Evolutionary conservation across 2,329 filamentous ascomycete species (phyloP).

Genomic region (Ophiostoma quercus): DNA sequence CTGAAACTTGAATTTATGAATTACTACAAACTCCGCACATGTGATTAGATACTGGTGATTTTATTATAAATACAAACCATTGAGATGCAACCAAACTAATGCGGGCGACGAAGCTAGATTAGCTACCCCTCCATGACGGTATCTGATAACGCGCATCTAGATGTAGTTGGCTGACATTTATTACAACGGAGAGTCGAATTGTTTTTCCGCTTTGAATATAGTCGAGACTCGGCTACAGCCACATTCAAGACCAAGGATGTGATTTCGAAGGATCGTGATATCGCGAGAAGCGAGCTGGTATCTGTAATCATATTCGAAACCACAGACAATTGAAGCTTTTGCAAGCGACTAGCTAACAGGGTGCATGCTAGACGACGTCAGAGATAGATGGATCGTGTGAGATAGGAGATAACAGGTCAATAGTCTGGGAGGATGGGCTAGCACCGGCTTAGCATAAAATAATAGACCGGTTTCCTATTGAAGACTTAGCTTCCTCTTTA

Average conservation of each 20-base stretch:
- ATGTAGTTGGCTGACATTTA: neutral
- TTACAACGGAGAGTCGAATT: neutral
- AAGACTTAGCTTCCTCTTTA: neutral
- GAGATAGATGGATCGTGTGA: neutral
- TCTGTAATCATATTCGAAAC: neutral
- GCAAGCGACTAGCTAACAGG: neutral
- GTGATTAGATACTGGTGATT: neutral
- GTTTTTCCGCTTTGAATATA: neutral
- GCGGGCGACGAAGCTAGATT: neutral
- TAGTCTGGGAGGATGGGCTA: neutral
- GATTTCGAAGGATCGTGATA: neutral
- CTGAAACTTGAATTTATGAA: neutral
- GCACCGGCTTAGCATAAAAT: neutral
- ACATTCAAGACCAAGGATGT: neutral
- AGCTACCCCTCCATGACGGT: neutral
- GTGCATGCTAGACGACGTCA: neutral
- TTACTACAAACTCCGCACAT: neutral
- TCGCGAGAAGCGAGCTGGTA: neutral
- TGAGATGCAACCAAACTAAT: neutral
- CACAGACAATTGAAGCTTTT: neutral
- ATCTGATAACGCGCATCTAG: constrained; percentile 1
- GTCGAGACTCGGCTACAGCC: neutral
- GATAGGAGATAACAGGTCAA: neutral
- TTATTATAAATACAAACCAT: neutral
- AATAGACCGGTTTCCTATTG: constrained; percentile 3